Percentiles rank a stretch among this genome's conserved stretches.
These are phyloP conservation scores for Macadamia tetraphylla DNA, from an alignment of 164 flowering plant genomes.

Conservation along the genomic window DNA sequence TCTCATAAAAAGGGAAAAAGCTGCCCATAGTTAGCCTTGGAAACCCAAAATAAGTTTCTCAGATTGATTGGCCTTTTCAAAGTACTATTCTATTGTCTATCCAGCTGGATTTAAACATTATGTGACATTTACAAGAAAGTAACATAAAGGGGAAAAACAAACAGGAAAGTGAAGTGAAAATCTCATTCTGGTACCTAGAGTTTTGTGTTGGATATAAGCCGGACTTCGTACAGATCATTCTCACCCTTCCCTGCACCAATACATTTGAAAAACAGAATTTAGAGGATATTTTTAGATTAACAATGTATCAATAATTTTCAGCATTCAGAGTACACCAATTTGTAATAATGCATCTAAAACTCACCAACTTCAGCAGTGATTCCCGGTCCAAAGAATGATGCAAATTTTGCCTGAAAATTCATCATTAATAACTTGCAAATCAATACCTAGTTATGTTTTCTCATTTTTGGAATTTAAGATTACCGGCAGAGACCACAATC, in stretches of 20 bases:
- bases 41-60: no score
- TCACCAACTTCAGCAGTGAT: constrained; percentile 85
- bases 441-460: background rate
- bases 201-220: constrained; percentile 59
- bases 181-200: constrained; percentile 9
- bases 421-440: background rate
- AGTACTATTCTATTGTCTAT: background rate
- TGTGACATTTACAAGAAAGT: background rate
- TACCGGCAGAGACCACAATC: background rate
- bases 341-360: constrained; percentile 13
- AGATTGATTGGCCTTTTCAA: no score
- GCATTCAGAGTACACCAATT: background rate
- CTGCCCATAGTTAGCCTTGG: no score
- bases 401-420: constrained; percentile 62
- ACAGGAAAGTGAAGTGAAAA: background rate
- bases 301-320: background rate
- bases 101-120: constrained; percentile 2
- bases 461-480: background rate
- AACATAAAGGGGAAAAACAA: background rate
- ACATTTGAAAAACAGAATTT: background rate
- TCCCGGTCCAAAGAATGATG: constrained; percentile 96
- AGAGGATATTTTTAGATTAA: background rate
- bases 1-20: no score
- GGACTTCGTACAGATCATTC: constrained; percentile 59
- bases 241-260: constrained; percentile 61